Conservation (phyloP, 2,329 filamentous ascomycete genomes). For the Phyllosticta citrichinensis region DNA sequence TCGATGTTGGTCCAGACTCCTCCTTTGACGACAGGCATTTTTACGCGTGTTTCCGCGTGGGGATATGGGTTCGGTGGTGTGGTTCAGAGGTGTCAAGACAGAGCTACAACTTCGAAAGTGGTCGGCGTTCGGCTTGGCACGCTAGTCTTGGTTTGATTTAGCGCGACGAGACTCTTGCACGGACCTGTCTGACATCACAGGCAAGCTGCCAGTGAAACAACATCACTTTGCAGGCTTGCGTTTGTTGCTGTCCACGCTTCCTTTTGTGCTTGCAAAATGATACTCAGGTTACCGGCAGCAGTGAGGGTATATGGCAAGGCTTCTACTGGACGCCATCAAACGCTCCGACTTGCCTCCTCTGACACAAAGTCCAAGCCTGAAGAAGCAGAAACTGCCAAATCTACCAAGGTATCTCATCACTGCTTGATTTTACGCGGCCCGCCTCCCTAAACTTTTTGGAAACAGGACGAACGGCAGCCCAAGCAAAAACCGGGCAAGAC, state of each 20-base stretch:
- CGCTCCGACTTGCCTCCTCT: neutral
- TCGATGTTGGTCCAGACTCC: slow-evolving; percentile 62
- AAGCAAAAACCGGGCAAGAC: neutral
- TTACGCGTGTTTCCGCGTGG: slow-evolving; percentile 14
- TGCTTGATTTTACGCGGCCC: neutral
- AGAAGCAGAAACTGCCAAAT: neutral
- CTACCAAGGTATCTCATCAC: neutral
- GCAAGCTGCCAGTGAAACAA: no score
- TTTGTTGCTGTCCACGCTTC: neutral
- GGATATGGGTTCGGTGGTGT: slow-evolving; percentile 13
- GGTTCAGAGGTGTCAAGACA: slow-evolving; percentile 4
- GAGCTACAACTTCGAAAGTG: neutral
- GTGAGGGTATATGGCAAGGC: neutral
- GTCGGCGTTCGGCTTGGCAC: neutral
- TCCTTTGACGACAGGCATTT: slow-evolving; percentile 56
- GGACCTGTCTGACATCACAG: neutral
- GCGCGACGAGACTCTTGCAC: neutral
- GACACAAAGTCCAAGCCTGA: neutral
- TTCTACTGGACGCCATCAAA: neutral
- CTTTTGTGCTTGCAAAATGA: neutral
- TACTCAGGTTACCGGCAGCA: neutral
- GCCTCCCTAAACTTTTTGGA: neutral
- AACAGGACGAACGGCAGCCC: neutral
- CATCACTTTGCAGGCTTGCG: no score
- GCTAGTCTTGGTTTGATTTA: neutral